phyloP scores from a whole-genome alignment of 495 filamentous ascomycete species.

The Aspergillus biplanus region DNA sequence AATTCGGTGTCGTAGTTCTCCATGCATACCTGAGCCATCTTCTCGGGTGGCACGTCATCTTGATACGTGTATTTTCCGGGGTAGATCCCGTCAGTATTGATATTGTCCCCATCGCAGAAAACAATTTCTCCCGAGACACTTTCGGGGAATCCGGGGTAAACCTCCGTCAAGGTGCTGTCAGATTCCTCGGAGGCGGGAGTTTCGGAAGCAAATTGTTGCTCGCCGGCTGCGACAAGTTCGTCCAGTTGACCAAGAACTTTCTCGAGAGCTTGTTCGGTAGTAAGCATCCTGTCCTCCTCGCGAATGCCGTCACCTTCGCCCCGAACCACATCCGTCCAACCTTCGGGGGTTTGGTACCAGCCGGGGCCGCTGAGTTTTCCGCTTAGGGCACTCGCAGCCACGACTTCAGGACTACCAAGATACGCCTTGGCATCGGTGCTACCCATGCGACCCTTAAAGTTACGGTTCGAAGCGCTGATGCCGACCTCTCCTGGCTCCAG shows the following conservation, averaged over 20 bases:
- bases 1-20: slow-evolving; percentile 86
- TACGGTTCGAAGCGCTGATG: slow-evolving; percentile 87
- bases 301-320: slow-evolving; percentile 71
- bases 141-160: slow-evolving; percentile 57
- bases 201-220: slow-evolving; percentile 42
- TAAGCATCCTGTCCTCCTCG: slow-evolving; percentile 63
- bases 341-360: slow-evolving; percentile 73
- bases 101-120: slow-evolving; percentile 59
- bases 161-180: slow-evolving; percentile 42
- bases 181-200: slow-evolving; percentile 24
- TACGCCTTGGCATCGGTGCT: slow-evolving; percentile 82
- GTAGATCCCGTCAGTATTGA: slow-evolving; percentile 72
- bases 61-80: slow-evolving; percentile 78
- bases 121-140: slow-evolving; percentile 55
- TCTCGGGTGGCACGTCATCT: slow-evolving; percentile 74
- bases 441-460: slow-evolving; percentile 95
- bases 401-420: slow-evolving; percentile 86
- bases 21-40: slow-evolving; percentile 91
- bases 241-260: slow-evolving; percentile 70
- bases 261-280: slow-evolving; percentile 68
- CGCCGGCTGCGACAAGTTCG: slow-evolving; percentile 57
- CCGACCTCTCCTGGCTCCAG: slow-evolving; percentile 86
- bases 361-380: slow-evolving; percentile 82
- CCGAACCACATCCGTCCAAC: slow-evolving; percentile 64
- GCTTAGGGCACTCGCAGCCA: slow-evolving; percentile 82